These are phyloP conservation scores for Cinnamomum chago DNA, from an alignment of 164 flowering plant species.

Conservation along the genomic window DNA sequence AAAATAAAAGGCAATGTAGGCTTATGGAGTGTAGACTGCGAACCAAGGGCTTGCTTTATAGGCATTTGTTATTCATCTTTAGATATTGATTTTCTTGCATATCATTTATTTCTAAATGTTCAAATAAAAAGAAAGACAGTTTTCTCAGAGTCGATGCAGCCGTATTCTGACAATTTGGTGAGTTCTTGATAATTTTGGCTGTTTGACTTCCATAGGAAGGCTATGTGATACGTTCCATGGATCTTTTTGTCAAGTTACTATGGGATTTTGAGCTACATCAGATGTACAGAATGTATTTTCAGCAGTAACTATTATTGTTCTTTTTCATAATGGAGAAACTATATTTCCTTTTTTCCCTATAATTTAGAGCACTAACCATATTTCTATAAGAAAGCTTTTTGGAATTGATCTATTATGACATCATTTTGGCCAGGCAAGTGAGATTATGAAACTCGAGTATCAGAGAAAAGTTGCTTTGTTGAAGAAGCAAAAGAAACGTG, in stretches of 20 bases:
- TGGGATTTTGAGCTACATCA: background rate
- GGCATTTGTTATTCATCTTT: background rate
- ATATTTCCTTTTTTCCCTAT: background rate
- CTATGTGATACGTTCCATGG: background rate
- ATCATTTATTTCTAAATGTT: background rate
- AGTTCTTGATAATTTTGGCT: background rate
- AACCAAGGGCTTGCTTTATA: background rate
- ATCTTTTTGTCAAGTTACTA: background rate
- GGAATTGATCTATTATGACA: background rate
- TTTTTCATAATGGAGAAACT: background rate
- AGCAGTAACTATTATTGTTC: background rate
- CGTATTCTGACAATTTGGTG: background rate
- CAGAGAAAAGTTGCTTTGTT: slow-evolving; percentile 68
- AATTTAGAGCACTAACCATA: background rate
- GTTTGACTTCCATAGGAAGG: background rate
- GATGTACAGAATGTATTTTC: background rate
- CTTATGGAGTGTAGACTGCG: background rate
- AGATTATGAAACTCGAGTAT: slow-evolving; percentile 86
- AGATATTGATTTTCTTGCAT: background rate
- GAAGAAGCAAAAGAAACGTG: slow-evolving; percentile 73
- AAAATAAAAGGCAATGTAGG: no score
- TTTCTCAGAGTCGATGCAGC: background rate
- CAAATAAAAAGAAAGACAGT: background rate
- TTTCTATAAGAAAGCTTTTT: background rate
- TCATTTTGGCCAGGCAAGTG: slow-evolving; percentile 60